phyloP scores from a whole-genome alignment of 1,284 basidiomycete species.

The Schizophyllum amplum region DNA sequence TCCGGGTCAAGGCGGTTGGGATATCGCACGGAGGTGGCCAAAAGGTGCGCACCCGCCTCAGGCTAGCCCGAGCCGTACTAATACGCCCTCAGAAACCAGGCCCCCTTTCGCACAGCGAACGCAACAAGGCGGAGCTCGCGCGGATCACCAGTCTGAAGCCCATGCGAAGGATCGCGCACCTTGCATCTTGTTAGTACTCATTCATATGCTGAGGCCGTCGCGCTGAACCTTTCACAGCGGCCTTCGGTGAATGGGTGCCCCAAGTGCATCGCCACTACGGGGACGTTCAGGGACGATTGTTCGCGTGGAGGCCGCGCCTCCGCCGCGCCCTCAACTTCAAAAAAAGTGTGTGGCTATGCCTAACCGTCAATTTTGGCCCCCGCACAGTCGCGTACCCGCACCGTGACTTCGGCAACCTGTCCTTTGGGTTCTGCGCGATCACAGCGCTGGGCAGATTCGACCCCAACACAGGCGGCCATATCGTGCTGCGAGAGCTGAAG shows the following conservation, averaged over 20 bases:
- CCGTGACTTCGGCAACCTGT: constrained; percentile 3
- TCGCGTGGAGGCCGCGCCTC: too few relatives aligned
- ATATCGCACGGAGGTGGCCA: constrained; percentile 7
- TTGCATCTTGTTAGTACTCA: neutral
- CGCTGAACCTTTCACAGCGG: too few relatives aligned
- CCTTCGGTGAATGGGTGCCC: too few relatives aligned
- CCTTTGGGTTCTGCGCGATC: constrained; percentile 9
- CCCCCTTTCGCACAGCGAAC: too few relatives aligned
- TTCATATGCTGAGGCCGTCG: neutral
- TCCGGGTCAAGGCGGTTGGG: constrained; percentile 2
- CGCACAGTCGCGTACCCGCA: neutral
- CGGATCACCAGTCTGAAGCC: too few relatives aligned
- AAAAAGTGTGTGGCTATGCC: neutral
- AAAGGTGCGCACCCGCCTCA: neutral
- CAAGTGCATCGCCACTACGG: too few relatives aligned
- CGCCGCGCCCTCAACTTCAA: neutral
- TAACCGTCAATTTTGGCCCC: constrained; percentile 3
- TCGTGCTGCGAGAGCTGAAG: constrained; percentile 10
- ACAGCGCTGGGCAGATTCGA: constrained; percentile 5
- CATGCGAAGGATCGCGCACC: neutral
- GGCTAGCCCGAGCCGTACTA: too few relatives aligned
- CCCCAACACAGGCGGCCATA: constrained; percentile 9
- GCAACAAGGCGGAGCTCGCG: too few relatives aligned
- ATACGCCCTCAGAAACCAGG: too few relatives aligned
- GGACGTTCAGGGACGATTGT: too few relatives aligned